Conservation (phyloP, 768 basidiomycete species). For the Mycena olivaceomarginata region DNA sequence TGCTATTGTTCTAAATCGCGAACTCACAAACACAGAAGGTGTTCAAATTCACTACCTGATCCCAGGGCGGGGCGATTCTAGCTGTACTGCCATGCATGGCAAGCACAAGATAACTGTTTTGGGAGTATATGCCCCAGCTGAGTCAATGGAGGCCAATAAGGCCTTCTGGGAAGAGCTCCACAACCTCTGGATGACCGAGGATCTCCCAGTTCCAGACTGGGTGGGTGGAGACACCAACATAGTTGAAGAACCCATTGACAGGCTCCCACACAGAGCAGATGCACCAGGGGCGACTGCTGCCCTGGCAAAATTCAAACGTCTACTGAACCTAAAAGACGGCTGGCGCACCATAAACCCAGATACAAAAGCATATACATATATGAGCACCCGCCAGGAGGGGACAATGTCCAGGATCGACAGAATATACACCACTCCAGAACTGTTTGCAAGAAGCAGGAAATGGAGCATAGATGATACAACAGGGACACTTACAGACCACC, state of each 20-base stretch:
- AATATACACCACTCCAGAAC: slow-evolving; percentile 10
- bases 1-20: slow-evolving; percentile 39
- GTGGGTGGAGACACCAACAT: slow-evolving; percentile 17
- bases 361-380: slow-evolving; percentile 31
- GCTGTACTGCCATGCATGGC: slow-evolving; percentile 8
- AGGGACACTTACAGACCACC: slow-evolving; percentile 35
- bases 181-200: slow-evolving; percentile 7
- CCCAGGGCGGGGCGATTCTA: no score
- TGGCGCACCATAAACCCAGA: slow-evolving; percentile 17
- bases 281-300: background rate
- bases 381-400: background rate
- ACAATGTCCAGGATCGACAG: slow-evolving; percentile 34
- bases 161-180: slow-evolving; percentile 10
- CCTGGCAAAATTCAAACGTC: slow-evolving; percentile 6
- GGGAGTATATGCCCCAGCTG: slow-evolving; percentile 24
- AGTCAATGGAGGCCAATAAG: background rate
- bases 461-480: slow-evolving; percentile 33
- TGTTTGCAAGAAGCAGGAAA: background rate
- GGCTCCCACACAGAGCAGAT: slow-evolving; percentile 13
- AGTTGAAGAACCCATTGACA: slow-evolving; percentile 16
- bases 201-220: no score
- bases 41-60: no score
- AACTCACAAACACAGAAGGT: no score
- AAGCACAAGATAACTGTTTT: slow-evolving; percentile 25
- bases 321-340: slow-evolving; percentile 24